Evolutionary conservation across 257 asterid species (phyloP).

Genomic region (Schizonepeta tenuifolia): DNA sequence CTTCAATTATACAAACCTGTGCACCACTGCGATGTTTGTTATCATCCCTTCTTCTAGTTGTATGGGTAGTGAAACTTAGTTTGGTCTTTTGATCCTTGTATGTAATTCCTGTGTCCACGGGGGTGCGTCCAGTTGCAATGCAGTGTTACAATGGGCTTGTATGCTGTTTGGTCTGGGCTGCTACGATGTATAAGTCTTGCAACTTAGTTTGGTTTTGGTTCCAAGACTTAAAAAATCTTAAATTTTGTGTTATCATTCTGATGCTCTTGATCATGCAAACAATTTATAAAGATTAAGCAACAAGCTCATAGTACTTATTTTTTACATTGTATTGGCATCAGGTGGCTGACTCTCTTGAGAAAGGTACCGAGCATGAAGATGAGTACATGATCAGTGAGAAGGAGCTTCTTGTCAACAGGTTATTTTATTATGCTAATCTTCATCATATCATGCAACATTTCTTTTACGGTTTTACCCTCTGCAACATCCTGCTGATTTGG

Average conservation of each 20-base stretch:
- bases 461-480: conserved; percentile 14
- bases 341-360: conserved; percentile 98
- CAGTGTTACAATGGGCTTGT: not conserved
- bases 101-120: not conserved
- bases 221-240: not conserved
- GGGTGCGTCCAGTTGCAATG: not conserved
- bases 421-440: not conserved
- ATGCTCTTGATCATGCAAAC: not conserved
- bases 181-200: not conserved
- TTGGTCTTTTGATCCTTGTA: not conserved
- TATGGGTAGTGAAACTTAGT: not conserved
- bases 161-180: too few relatives aligned
- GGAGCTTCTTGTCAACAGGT: conserved; percentile 97
- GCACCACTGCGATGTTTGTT: not conserved
- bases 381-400: conserved; percentile 98
- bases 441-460: conserved; percentile 8
- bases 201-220: not conserved
- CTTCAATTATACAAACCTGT: not conserved
- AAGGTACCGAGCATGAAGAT: conserved; percentile 97
- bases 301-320: conserved; percentile 21
- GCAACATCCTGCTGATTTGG: conserved; percentile 31
- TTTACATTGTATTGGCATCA: conserved; percentile 35
- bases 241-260: not conserved
- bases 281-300: not conserved
- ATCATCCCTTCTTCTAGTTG: not conserved